phyloP scores from a whole-genome alignment of 805 yeast species.

The Yarrowia sp. region DNA sequence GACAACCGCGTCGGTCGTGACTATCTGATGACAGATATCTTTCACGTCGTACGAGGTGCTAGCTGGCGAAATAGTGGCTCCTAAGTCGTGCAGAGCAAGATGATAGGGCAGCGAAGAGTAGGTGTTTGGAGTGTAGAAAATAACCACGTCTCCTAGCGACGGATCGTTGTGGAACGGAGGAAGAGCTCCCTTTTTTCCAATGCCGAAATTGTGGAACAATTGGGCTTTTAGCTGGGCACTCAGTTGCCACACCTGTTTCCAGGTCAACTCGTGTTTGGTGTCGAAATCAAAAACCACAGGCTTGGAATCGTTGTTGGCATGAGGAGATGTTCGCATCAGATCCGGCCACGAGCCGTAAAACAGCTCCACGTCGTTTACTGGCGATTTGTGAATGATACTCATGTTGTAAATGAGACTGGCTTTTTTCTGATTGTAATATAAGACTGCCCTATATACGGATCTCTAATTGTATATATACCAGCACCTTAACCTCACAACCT shows the following conservation, averaged over 20 bases:
- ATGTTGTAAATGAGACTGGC: not conserved
- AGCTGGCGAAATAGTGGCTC: conserved; percentile 11
- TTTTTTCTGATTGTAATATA: no score
- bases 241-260: conserved; percentile 6
- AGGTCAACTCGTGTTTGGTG: not conserved
- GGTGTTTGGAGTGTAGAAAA: conserved; percentile 17
- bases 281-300: conserved; percentile 11
- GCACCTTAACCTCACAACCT: not conserved
- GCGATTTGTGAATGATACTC: conserved; percentile 22
- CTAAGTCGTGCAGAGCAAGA: conserved; percentile 12
- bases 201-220: not conserved
- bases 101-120: not conserved
- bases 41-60: conserved; percentile 11
- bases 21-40: conserved; percentile 13
- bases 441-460: no score
- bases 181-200: not conserved
- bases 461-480: not conserved
- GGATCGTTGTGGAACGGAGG: not conserved
- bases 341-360: conserved; percentile 23
- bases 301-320: not conserved
- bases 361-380: not conserved
- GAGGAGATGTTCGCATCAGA: not conserved
- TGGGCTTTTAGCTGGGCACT: not conserved
- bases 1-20: conserved; percentile 7
- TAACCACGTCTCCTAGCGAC: conserved; percentile 12